Evolutionary conservation across 2,329 filamentous ascomycete species (phyloP).

Genomic region (Trichoderma hamatum): DNA sequence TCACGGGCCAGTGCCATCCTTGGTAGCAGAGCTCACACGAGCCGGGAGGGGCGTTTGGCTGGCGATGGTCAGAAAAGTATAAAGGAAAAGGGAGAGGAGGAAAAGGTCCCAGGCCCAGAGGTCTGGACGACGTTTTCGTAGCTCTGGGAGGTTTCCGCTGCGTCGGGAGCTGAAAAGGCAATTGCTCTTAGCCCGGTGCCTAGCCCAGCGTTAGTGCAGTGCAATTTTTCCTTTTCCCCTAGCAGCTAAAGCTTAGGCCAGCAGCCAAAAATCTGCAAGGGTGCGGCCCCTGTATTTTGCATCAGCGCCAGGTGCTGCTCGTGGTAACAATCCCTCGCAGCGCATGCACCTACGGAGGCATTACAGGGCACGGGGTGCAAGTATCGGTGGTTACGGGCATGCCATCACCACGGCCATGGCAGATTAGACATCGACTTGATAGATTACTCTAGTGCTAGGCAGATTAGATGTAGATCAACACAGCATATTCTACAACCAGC

Average conservation of each 20-base stretch:
- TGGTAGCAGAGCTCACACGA: conserved; percentile 1
- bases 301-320: neutral
- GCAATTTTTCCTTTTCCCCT: conserved; percentile 23
- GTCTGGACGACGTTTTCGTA: conserved; percentile 18
- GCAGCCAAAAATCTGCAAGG: conserved; percentile 11
- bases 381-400: neutral
- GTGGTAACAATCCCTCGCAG: neutral
- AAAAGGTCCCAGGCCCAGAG: neutral
- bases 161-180: conserved; percentile 25
- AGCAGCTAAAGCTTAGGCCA: conserved; percentile 16
- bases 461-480: neutral
- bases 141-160: neutral
- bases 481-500: neutral
- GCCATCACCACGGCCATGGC: neutral
- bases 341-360: too few relatives aligned
- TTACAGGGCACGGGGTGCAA: neutral
- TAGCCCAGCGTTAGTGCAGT: conserved; percentile 10
- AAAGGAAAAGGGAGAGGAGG: conserved; percentile 6
- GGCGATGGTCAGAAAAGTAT: conserved; percentile 14
- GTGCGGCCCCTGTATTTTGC: conserved; percentile 22
- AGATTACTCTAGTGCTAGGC: neutral
- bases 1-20: conserved; percentile 15
- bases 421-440: neutral
- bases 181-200: conserved; percentile 20
- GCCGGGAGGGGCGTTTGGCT: neutral